Base-by-base conservation (phyloP, 768 basidiomycete species). In the Boletus patriciae region DNA sequence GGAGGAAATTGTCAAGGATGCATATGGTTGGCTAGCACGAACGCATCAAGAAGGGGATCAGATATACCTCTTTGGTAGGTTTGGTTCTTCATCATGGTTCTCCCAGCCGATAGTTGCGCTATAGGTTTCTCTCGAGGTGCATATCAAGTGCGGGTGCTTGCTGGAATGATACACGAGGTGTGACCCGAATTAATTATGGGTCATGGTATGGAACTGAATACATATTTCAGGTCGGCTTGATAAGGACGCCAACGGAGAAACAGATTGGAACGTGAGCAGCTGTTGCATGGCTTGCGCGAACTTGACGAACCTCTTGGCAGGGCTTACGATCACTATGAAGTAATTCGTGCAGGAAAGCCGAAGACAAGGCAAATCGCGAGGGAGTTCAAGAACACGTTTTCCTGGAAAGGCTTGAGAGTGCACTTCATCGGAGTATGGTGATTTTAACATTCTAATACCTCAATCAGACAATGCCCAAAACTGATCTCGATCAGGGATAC, bases 101-200 rank as follows among this genome's bases (percentile, higher is more conserved):
- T 47, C 2, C 38, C 13, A 12, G 27, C 15, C 47, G 16, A 50
- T 27, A 2, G 25, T 43, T 2, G 1, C 9, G 11, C 7, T 23
- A 0, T 25, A 73, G 73, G 73, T 25, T 80, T 80, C 57, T 78
- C 78, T 31, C 70, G 79, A 29, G 78, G 79, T 23, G 75, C 76
- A 31, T 77, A 76, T 56, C 72, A 75, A 51, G 76, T 74, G 0
- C 70, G 78, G 8, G 73, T 72, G 3, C 67, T 77, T 9, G 74
- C 77, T 0, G 78, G 68, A 9, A 78, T 79, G 77, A 68, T 78
- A 10, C 54, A 76, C 19, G 68, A 72, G 61, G 75, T 77, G 34
- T 12, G 49, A 0, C 11, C 0, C 8, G 16, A 31, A 34, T 13
- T 1, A 16, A 25, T 23, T 27, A 9, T 15, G n/a, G 1, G 1